A percentile compares a stretch with the other conserved stretches of the same genome.
Conservation (phyloP, 2,329 filamentous ascomycete species). For the Ophiostoma sp. region DNA sequence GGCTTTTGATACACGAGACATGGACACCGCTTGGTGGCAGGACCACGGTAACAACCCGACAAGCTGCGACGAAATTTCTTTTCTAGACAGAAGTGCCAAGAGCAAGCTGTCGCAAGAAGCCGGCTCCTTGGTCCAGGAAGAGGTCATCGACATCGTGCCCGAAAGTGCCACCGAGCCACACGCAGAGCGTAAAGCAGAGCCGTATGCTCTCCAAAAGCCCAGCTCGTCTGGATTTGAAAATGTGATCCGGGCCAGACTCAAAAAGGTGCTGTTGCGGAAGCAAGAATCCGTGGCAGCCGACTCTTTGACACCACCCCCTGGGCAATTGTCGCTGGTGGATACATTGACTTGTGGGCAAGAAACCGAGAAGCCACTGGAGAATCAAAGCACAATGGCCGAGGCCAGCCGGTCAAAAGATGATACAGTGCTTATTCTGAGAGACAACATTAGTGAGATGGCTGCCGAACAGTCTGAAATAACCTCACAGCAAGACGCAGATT, state of each 20-base stretch:
- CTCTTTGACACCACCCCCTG: not conserved
- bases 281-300: not conserved
- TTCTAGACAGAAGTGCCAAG: not conserved
- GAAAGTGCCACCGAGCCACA: no score
- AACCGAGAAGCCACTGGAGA: not conserved
- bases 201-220: no score
- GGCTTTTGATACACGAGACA: not conserved
- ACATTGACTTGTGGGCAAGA: not conserved
- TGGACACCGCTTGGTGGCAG: slow-evolving; percentile 11
- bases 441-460: not conserved
- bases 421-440: not conserved
- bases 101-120: not conserved
- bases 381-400: not conserved
- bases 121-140: not conserved
- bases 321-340: not conserved
- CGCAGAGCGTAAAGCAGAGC: not conserved
- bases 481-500: not conserved
- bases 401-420: not conserved
- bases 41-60: not conserved
- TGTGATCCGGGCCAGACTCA: slow-evolving; percentile 20
- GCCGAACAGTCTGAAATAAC: not conserved
- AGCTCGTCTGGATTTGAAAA: slow-evolving; percentile 19
- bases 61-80: not conserved
- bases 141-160: not conserved
- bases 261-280: slow-evolving; percentile 19